Percentiles rank a stretch among this genome's conserved stretches.
Evolutionary conservation across 2,329 filamentous ascomycete species (phyloP).

Genomic region (Trichoderma harzianum): DNA sequence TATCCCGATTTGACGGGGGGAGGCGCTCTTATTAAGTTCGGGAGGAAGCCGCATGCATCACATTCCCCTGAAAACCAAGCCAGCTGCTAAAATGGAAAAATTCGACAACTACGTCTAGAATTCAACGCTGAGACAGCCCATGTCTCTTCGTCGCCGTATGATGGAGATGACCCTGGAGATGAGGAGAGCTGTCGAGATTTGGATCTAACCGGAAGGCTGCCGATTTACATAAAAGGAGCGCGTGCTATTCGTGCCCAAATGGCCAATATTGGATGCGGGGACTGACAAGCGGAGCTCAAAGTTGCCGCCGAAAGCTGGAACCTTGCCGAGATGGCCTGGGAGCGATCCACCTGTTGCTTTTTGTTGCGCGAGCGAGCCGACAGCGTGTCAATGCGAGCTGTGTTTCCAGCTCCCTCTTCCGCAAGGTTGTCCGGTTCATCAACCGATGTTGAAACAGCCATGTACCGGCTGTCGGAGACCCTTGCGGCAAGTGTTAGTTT

Average conservation of each 20-base stretch:
- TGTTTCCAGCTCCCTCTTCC: background rate
- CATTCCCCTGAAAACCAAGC: constrained; percentile 2
- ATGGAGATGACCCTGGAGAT: background rate
- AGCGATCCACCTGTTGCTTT: constrained; percentile 1
- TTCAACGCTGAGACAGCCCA: background rate
- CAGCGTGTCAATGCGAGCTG: background rate
- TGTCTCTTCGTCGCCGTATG: background rate
- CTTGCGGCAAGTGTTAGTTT: background rate
- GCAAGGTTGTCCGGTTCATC: background rate
- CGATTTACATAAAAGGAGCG: constrained; percentile 2
- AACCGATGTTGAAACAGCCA: background rate
- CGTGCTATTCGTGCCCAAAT: constrained; percentile 4
- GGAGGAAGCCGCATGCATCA: constrained; percentile 13
- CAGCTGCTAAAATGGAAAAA: background rate
- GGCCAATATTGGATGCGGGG: constrained; percentile 15
- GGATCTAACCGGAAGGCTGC: constrained; percentile 2
- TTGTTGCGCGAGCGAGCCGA: background rate
- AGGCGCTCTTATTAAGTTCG: constrained; percentile 13
- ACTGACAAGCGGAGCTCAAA: constrained; percentile 15
- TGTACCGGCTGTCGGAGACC: background rate
- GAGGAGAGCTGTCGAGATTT: background rate
- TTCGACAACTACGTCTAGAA: background rate
- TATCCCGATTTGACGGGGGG: constrained; percentile 3
- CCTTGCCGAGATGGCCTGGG: constrained; percentile 4
- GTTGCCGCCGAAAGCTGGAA: constrained; percentile 13